Percentiles rank a stretch among this genome's conserved stretches.
phyloP scores from a whole-genome alignment of 2,329 filamentous ascomycete genomes.

The Colletotrichum caudatum region DNA sequence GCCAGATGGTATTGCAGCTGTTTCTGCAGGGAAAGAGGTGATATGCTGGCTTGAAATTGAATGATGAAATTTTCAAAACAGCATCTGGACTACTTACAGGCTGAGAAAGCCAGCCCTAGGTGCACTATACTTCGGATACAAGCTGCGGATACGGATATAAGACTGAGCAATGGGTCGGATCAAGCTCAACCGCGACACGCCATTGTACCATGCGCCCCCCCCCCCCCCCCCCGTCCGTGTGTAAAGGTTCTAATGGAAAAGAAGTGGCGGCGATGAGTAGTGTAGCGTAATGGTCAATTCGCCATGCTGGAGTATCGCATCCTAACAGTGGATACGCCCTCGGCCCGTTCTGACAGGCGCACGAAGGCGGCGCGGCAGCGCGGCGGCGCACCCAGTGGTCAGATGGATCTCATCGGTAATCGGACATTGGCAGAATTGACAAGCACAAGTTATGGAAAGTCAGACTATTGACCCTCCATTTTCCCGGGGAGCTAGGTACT shows the following conservation, averaged over 20 bases:
- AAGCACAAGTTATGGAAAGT: constrained; percentile 10
- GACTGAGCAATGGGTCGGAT: not conserved
- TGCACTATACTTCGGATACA: not conserved
- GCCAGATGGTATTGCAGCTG: not conserved
- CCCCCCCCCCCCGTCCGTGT: constrained; percentile 17
- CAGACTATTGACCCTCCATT: not conserved
- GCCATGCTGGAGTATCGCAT: constrained; percentile 4
- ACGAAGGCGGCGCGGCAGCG: constrained; percentile 3
- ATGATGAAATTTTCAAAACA: not conserved
- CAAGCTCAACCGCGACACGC: constrained; percentile 23
- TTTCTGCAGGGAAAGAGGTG: not conserved
- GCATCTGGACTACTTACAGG: not conserved
- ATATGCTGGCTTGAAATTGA: not conserved
- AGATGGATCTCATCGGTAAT: constrained; percentile 40
- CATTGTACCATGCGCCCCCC: constrained; percentile 21
- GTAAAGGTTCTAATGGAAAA: not conserved
- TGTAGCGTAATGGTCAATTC: not conserved
- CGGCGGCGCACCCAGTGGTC: constrained; percentile 14
- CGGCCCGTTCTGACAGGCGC: constrained; percentile 24
- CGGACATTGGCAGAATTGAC: constrained; percentile 17
- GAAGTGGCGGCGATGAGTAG: not conserved
- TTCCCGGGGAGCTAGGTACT: constrained; percentile 10
- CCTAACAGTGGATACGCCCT: constrained; percentile 14
- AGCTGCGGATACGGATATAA: not conserved
- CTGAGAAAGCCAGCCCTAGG: not conserved